Evolutionary conservation across 352 stramenopile genomes (phyloP).

Genomic region (Elongisporangium undulatum): DNA sequence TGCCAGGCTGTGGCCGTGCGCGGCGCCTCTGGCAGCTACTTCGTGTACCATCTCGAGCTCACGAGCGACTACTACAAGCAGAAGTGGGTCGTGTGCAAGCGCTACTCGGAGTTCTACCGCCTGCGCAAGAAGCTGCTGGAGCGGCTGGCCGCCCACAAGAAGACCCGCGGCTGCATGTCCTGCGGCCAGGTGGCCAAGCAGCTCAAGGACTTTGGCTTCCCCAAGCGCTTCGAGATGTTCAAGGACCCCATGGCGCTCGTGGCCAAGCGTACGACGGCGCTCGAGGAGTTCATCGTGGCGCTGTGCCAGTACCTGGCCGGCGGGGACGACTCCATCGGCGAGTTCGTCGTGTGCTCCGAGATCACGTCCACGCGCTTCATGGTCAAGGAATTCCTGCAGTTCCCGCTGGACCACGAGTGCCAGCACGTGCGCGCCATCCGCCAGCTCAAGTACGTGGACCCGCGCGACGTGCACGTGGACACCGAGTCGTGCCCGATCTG

Average conservation of each 20-base stretch:
- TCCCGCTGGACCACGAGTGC: constrained; percentile 73
- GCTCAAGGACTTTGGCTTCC: constrained; percentile 72
- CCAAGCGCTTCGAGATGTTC: constrained; percentile 69
- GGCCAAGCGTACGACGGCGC: constrained; percentile 43
- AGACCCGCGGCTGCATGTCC: constrained; percentile 36
- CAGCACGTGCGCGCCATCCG: constrained; percentile 81
- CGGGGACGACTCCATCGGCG: constrained; percentile 17
- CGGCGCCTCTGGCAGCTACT: constrained; percentile 72
- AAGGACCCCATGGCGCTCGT: constrained; percentile 64
- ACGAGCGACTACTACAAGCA: constrained; percentile 88
- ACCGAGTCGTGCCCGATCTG: constrained; percentile 82
- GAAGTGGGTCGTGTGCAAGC: constrained; percentile 87
- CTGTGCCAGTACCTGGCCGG: constrained; percentile 66
- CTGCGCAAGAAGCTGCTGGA: constrained; percentile 70
- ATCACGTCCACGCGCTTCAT: constrained; percentile 63
- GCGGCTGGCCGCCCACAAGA: constrained; percentile 54
- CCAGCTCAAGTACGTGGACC: constrained; percentile 82
- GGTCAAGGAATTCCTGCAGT: constrained; percentile 83
- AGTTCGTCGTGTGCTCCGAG: constrained; percentile 54
- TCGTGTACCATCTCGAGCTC: constrained; percentile 84
- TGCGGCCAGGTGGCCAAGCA: constrained; percentile 51
- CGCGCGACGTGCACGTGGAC: constrained; percentile 75
- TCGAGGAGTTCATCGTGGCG: constrained; percentile 78
- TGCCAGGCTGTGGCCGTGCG: constrained; percentile 75
- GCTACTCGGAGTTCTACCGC: constrained; percentile 84